Evolutionary conservation across 2,329 filamentous ascomycete species (phyloP).

Genomic region (Neonectria ditissima): DNA sequence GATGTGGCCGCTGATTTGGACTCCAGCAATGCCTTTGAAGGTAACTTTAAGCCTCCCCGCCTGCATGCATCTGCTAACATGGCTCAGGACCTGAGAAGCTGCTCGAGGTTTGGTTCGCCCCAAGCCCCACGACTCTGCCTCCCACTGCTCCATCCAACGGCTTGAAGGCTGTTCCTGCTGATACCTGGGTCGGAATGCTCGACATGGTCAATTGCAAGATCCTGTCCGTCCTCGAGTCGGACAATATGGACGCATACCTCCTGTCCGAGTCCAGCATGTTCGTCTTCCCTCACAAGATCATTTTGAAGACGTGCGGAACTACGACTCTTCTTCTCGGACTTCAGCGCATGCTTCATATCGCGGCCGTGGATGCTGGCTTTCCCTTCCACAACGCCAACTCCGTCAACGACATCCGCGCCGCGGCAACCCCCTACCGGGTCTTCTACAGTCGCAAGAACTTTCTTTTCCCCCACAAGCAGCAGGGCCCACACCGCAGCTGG

Average conservation of each 20-base stretch:
- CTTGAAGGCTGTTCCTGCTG: conserved; percentile 84
- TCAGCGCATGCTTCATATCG: conserved; percentile 91
- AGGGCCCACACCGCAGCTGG: conserved; percentile 96
- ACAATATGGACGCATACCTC: conserved; percentile 95
- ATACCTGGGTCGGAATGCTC: conserved; percentile 96
- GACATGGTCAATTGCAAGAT: conserved; percentile 99
- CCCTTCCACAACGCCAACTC: conserved; percentile 79
- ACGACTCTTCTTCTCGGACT: conserved; percentile 92
- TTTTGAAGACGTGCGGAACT: conserved; percentile 97
- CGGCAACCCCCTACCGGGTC: conserved; percentile 91
- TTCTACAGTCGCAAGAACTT: conserved; percentile 99
- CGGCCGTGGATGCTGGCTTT: conserved; percentile 88
- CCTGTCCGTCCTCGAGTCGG: conserved; percentile 90
- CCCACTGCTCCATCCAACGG: conserved; percentile 77
- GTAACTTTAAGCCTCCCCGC: conserved; percentile 54
- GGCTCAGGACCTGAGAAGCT: conserved; percentile 88
- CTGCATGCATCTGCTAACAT: conserved; percentile 24
- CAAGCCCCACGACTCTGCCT: conserved; percentile 79
- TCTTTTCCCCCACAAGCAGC: conserved; percentile 93
- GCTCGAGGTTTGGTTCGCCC: conserved; percentile 97
- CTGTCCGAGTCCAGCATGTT: conserved; percentile 99
- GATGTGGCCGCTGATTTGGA: conserved; percentile 93
- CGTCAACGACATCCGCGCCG: conserved; percentile 74
- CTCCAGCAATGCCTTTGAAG: conserved; percentile 96
- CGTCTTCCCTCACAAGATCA: conserved; percentile 99